Conservation (phyloP, 1,284 basidiomycete genomes). For the Neotropicomus parvogracilis region DNA sequence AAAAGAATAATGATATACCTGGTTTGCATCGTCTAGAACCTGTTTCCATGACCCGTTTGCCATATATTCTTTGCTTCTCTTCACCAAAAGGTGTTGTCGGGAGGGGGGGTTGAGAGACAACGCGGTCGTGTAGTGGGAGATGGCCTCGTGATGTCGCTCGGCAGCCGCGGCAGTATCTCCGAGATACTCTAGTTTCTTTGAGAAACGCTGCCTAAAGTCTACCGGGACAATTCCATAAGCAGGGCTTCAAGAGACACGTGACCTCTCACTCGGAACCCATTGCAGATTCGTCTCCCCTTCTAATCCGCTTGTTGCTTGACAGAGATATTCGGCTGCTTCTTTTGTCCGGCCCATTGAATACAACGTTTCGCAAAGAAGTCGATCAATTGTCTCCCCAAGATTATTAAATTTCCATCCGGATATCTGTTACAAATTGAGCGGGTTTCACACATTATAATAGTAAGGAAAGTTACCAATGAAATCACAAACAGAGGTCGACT, state of each 20-base stretch:
- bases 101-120: background rate
- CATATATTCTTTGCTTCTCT: background rate
- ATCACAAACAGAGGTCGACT: background rate
- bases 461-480: background rate
- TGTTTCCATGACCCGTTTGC: background rate
- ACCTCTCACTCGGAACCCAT: background rate
- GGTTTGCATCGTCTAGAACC: background rate
- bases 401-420: background rate
- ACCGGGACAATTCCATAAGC: background rate
- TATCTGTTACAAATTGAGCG: background rate
- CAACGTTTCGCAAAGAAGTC: background rate
- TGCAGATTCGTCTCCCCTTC: background rate
- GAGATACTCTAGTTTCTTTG: background rate
- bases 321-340: background rate
- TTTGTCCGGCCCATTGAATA: background rate
- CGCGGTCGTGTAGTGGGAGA: background rate
- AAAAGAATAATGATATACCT: background rate
- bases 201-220: background rate
- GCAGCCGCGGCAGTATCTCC: background rate
- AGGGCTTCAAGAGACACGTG: background rate
- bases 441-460: too few species aligned
- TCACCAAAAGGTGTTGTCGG: background rate
- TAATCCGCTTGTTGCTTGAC: background rate
- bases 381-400: background rate
- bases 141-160: background rate